Percentiles rank a stretch among this genome's conserved stretches.
Evolutionary conservation across 2,329 filamentous ascomycete genomes (phyloP).

Genomic region (Bipolaris oryzae): DNA sequence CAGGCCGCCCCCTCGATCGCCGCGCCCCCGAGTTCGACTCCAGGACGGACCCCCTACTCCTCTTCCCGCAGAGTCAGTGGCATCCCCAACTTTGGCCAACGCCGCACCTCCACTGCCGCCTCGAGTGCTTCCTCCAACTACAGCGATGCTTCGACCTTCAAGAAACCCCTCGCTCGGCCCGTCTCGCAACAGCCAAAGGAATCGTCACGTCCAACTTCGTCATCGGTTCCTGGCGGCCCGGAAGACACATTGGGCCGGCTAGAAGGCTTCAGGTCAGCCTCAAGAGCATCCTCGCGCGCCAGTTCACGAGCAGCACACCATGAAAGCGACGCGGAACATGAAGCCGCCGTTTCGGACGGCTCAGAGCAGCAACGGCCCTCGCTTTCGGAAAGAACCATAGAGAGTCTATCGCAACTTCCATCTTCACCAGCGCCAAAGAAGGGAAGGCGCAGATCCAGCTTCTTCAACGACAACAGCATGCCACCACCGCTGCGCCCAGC

Average conservation of each 20-base stretch:
- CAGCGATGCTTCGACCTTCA: constrained; percentile 42
- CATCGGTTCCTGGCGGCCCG: constrained; percentile 24
- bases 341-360: constrained; percentile 20
- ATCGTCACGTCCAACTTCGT: constrained; percentile 21
- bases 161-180: constrained; percentile 46
- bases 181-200: constrained; percentile 41
- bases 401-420: constrained; percentile 79
- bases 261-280: constrained; percentile 52
- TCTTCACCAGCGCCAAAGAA: constrained; percentile 69
- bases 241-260: constrained; percentile 52
- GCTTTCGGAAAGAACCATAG: constrained; percentile 82
- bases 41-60: constrained; percentile 32
- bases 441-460: constrained; percentile 70
- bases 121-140: constrained; percentile 2
- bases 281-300: constrained; percentile 48
- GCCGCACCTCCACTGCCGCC: constrained; percentile 16
- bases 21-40: constrained; percentile 19
- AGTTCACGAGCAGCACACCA: constrained; percentile 45
- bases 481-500: constrained; percentile 67
- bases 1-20: constrained; percentile 9
- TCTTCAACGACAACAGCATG: constrained; percentile 71
- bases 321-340: constrained; percentile 39
- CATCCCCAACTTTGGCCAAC: constrained; percentile 25
- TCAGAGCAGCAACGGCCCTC: constrained; percentile 55
- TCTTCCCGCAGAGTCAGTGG: constrained; percentile 31